phyloP scores from a whole-genome alignment of 1,284 basidiomycete genomes.

The Dichomitus squalens region DNA sequence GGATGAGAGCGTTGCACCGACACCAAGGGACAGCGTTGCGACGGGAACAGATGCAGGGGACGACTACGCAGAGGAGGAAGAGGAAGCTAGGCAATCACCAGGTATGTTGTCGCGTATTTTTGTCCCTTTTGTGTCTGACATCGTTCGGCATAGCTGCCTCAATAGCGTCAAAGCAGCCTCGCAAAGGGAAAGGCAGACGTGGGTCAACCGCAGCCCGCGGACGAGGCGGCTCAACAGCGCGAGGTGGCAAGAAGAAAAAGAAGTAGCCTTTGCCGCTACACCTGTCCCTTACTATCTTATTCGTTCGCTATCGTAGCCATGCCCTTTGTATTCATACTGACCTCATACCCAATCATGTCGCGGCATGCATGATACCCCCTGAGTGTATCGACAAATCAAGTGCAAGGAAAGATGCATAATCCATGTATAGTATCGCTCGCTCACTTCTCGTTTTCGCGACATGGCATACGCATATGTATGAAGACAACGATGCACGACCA shows the following conservation, averaged over 20 bases:
- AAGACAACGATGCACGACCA: constrained; percentile 25
- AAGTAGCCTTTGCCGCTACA: constrained; percentile 12
- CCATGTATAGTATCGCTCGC: constrained; percentile 24
- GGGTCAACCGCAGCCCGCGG: constrained; percentile 22
- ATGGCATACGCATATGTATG: constrained; percentile 38
- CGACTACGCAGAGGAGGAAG: constrained; percentile 66
- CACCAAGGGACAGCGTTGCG: constrained; percentile 59
- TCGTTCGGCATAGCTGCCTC: constrained; percentile 17
- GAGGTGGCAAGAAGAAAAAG: constrained; percentile 30
- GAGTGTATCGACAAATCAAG: not conserved
- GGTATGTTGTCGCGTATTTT: constrained; percentile 41
- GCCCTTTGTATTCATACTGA: constrained; percentile 13
- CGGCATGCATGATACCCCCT: not conserved
- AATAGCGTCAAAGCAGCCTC: constrained; percentile 20
- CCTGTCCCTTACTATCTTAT: not conserved
- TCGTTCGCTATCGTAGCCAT: constrained; percentile 9
- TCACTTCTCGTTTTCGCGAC: constrained; percentile 27
- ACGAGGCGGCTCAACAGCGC: constrained; percentile 26
- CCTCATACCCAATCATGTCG: not conserved
- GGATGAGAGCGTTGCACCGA: constrained; percentile 60
- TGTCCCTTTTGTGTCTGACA: not conserved
- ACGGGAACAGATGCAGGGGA: constrained; percentile 73
- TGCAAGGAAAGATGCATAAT: constrained; percentile 22
- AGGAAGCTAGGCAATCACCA: constrained; percentile 48
- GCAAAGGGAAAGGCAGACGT: constrained; percentile 22